These are phyloP conservation scores for Hyphopichia khmerensis DNA, from an alignment of 1,139 yeast genomes.

Conservation along the genomic window DNA sequence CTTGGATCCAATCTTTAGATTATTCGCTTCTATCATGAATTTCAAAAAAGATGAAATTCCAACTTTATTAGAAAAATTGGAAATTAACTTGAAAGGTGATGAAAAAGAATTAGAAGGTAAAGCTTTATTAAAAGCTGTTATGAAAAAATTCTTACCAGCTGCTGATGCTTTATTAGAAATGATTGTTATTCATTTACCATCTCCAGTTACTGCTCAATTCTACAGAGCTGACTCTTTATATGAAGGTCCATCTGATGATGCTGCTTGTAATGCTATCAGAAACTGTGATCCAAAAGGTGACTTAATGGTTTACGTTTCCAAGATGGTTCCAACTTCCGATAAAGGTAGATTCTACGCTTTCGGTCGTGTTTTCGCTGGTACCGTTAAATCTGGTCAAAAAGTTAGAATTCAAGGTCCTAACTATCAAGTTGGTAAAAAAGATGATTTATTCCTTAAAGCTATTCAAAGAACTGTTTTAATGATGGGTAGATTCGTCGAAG, in stretches of 20 bases:
- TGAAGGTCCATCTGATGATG: conserved; percentile 99
- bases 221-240: conserved; percentile 99
- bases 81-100: conserved; percentile 84
- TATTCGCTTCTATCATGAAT: conserved; percentile 51
- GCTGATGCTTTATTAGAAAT: conserved; percentile 99
- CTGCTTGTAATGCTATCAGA: conserved; percentile 86
- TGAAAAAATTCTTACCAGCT: conserved; percentile 99
- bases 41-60: conserved; percentile 89
- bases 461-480: conserved; percentile 98
- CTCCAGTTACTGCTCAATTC: conserved; percentile 98
- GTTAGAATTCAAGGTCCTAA: conserved; percentile 99
- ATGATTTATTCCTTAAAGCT: conserved; percentile 94
- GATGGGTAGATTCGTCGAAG: conserved; percentile 99
- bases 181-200: conserved; percentile 98
- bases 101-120: conserved; percentile 98
- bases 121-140: conserved; percentile 96
- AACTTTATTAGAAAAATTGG: conserved; percentile 86
- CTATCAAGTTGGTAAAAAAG: conserved; percentile 98
- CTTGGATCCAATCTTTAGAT: conserved; percentile 97
- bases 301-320: conserved; percentile 98
- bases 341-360: conserved; percentile 99
- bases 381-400: conserved; percentile 98
- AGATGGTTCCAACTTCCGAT: conserved; percentile 99
- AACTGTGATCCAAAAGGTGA: conserved; percentile 99
- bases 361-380: conserved; percentile 99